Percentiles rank a stretch among this genome's conserved stretches.
Evolutionary conservation across 345 rosid species (phyloP).

Genomic region (Boechera stricta): DNA sequence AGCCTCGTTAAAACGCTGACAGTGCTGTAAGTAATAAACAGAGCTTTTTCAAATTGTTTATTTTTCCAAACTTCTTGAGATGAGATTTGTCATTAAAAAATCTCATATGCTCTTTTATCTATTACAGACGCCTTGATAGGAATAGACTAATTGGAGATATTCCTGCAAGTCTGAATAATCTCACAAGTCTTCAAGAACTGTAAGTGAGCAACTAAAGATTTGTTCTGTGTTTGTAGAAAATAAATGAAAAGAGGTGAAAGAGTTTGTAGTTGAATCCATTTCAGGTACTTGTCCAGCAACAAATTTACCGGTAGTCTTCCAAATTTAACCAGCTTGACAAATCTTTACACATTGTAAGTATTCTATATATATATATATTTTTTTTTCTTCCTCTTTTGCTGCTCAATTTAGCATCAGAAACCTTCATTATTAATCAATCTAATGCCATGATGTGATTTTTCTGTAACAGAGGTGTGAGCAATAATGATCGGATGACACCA

Average conservation of each 20-base stretch:
- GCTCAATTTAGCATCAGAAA: background rate
- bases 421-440: background rate
- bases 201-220: conserved; percentile 49
- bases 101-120: background rate
- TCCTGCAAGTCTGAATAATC: conserved; percentile 67
- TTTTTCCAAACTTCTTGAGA: background rate
- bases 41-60: background rate
- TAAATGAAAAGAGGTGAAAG: background rate
- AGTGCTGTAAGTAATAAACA: background rate
- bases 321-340: conserved; percentile 55
- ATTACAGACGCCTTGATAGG: conserved; percentile 74
- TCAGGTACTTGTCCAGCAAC: conserved; percentile 77
- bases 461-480: conserved; percentile 77
- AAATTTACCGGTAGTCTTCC: conserved; percentile 65
- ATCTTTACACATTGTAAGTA: conserved; percentile 72
- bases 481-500: conserved; percentile 53
- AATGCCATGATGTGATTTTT: background rate
- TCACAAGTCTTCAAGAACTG: conserved; percentile 58
- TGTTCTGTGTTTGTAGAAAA: background rate
- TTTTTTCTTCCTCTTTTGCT: background rate
- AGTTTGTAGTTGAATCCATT: conserved; percentile 30
- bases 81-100: background rate
- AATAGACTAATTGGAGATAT: conserved; percentile 58
- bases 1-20: background rate
- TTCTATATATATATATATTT: too few species aligned